Percentiles rank a stretch among this genome's conserved stretches.
phyloP scores from a whole-genome alignment of 306 rosid genomes.

The Dryas alaskensis region DNA sequence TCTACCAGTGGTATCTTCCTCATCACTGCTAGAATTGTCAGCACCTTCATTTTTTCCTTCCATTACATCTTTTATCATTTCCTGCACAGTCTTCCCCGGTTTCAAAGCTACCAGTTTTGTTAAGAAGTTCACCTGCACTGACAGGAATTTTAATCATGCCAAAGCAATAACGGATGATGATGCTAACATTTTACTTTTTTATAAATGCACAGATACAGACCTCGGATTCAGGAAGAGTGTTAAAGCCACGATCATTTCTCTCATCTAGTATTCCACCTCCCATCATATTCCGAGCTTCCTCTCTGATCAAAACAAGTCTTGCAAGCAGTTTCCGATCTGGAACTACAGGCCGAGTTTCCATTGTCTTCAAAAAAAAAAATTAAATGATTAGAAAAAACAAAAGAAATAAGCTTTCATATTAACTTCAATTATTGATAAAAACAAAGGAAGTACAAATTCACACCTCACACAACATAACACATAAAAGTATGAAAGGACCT shows the following conservation, averaged over 20 bases:
- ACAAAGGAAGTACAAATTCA: conserved; percentile 1
- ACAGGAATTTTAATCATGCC: conserved; percentile 22
- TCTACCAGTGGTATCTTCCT: conserved; percentile 30
- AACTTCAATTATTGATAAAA: not conserved
- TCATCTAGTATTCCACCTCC: conserved; percentile 93
- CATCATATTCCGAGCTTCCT: conserved; percentile 98
- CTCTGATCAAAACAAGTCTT: conserved; percentile 95
- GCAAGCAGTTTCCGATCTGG: conserved; percentile 92
- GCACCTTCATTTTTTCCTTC: conserved; percentile 92
- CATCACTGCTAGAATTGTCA: conserved; percentile 36
- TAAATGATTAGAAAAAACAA: conserved; percentile 14
- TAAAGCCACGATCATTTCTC: conserved; percentile 85
- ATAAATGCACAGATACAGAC: conserved; percentile 36
- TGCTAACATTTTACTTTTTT: not conserved
- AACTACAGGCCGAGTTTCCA: conserved; percentile 88
- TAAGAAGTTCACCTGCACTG: conserved; percentile 81
- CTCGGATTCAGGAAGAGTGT: conserved; percentile 90
- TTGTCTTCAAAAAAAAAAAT: conserved; percentile 50
- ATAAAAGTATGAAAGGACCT: not conserved
- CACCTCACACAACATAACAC: not conserved
- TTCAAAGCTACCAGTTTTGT: conserved; percentile 84
- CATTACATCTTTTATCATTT: conserved; percentile 89
- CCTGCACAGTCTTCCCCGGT: conserved; percentile 77
- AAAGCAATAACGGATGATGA: conserved; percentile 1
- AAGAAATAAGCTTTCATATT: not conserved